A percentile compares a stretch with the other conserved stretches of the same genome.
phyloP scores from a whole-genome alignment of 768 basidiomycete species.

The Mycena maculata region DNA sequence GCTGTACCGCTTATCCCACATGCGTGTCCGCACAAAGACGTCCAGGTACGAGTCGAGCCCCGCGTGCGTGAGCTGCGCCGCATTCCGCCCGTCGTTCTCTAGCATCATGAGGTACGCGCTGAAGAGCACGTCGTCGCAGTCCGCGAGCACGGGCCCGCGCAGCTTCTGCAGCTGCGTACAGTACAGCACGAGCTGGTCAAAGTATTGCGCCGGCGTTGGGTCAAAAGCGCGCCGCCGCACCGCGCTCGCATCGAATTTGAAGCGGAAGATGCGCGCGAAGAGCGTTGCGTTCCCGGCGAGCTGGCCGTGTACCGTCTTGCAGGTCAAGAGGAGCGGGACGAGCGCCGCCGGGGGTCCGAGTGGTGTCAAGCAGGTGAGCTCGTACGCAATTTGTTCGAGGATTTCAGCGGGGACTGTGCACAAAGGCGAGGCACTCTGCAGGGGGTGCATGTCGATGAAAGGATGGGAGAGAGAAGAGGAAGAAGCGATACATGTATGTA shows the following conservation, averaged over 20 bases:
- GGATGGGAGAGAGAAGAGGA: constrained; percentile 21
- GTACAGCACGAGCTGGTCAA: constrained; percentile 50
- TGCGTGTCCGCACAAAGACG: constrained; percentile 54
- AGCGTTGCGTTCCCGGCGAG: constrained; percentile 54
- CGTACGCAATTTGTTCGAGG: constrained; percentile 64
- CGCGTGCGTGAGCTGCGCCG: constrained; percentile 64
- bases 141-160: constrained; percentile 46
- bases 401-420: constrained; percentile 54
- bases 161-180: constrained; percentile 54
- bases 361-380: constrained; percentile 53
- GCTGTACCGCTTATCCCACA: constrained; percentile 52
- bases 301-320: constrained; percentile 48
- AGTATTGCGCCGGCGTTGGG: constrained; percentile 44
- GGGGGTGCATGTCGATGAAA: constrained; percentile 7
- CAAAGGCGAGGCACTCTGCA: constrained; percentile 28
- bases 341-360: constrained; percentile 61
- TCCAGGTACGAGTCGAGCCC: constrained; percentile 61
- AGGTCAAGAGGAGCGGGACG: constrained; percentile 61
- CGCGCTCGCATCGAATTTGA: constrained; percentile 67
- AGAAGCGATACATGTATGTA: constrained; percentile 31
- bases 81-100: constrained; percentile 78
- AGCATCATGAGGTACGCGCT: constrained; percentile 65
- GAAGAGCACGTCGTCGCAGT: constrained; percentile 55
- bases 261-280: constrained; percentile 64
- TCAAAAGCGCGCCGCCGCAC: constrained; percentile 62